Base-by-base conservation (phyloP, 805 yeast genomes). In the Lipomyces spencermartinsiae region DNA sequence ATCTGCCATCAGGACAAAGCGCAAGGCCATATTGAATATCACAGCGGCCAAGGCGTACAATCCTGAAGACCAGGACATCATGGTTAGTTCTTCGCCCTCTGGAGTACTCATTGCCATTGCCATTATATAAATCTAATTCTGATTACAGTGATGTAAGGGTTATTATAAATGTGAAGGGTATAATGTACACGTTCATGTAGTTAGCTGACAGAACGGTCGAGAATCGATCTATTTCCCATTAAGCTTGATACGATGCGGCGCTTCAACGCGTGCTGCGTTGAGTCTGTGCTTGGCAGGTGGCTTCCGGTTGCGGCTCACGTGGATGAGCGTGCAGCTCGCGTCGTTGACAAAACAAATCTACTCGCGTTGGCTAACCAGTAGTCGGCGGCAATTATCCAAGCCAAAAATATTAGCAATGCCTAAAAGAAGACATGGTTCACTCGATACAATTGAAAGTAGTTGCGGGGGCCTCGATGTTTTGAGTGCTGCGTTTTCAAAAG, bases 1-100 rank as follows among this genome's bases (percentile, higher is more conserved):
- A 9, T 64, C 59, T 39, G 51, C 2, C 9, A 35, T 34, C n/a
- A 64, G 51, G 59, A 67, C 43, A 22, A 57, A 64, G 16, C 39
- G 55, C 35, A 67, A 34, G 39, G 61, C 68, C 16, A 62, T 54
- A 37, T 67, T 61, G 57, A 67, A 64, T 33, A 64, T 51, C 46
- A 58, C 57, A 9, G 63, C 64, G 14, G 59, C 39, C 16, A 62
- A 19, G 3, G 59, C 56, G 39, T 64, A 67, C 6, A 67, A 54
- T 12, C 58, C 62, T 14, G 68, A 64, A 12, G 65, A 57, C 6
- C 43, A 53, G 39, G 66, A 62, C 10, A 55, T n/a, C 19, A 64
- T 34, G 4, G 46, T 43, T 1, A 62, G 63, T n/a, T 49, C 49
- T 25, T 29, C 43, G 14, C 37, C n/a, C 61, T 29, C 37, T 16